Evolutionary conservation across 768 basidiomycete species (phyloP), one percentile per base, ranked within the genome.

Genomic region (Hericium rajendrae): DNA sequence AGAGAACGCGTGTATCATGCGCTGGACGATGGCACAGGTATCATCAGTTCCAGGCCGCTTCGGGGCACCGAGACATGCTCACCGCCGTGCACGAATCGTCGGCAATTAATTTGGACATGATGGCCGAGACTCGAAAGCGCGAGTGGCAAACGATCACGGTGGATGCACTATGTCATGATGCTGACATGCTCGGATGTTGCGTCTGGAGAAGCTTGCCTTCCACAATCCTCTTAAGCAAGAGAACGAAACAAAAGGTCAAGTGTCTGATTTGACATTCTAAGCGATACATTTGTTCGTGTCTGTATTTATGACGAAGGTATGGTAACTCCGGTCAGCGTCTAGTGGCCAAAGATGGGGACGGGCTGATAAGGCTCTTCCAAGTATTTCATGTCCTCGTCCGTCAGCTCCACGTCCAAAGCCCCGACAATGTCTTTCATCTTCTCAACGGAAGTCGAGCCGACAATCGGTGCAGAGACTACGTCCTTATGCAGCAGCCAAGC

Each of bases 401-500:
- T 56, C 9, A 56, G 43, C 37, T 56, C 32, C n/a, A 56, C 55
- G 15, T 56, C 32, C 39, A 56, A 38, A 15, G 32, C 40, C 32
- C 32, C 24, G 20, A 56, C 18, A 12, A 32, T 10, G 26, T 56
- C 55, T 6, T 48, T 8, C 15, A 54, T 38, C 18, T 48, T 56
- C n/a, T 56, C 55, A 13, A 49, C 28, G 18, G 22, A 22, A 8
- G 43, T 48, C 12, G 46, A 48, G 55, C 48, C 43, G 48, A 56
- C 32, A 26, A 56, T 26, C 6, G 43, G 43, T 24, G 46, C 53
- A 10, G 40, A 20, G 20, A 54, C 40, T 20, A 38, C 32, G 22
- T 55, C 62, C 51, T 70, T 69, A 18, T 56, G 51, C 13, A 57
- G 32, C 12, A 65, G 56, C 73, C 73, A 74, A 20, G 71, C 71